Percentiles rank a stretch among this genome's conserved stretches.
phyloP scores from a whole-genome alignment of 73 alveolate genomes.

The Symbiodinium natans region DNA sequence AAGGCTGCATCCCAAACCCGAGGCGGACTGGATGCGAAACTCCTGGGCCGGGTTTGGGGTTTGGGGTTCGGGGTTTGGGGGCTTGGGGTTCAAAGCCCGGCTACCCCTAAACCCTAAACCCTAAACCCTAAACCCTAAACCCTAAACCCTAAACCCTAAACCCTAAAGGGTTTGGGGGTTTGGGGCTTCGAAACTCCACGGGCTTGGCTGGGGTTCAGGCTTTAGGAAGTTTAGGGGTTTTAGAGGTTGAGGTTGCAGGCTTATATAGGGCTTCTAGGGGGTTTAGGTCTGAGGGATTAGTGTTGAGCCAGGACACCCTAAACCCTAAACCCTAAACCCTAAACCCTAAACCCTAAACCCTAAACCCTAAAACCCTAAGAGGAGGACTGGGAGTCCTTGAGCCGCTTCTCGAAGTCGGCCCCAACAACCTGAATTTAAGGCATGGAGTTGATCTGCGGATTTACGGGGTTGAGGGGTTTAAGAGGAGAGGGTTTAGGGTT shows the following conservation, averaged over 20 bases:
- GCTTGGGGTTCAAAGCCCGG: no score
- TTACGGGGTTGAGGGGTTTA: no score
- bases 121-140: no score
- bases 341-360: background rate
- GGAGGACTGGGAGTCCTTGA: background rate
- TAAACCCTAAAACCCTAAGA: no score
- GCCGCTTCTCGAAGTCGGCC: background rate
- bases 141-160: no score
- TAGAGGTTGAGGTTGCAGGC: background rate
- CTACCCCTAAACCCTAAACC: no score
- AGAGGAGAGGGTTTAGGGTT: no score
- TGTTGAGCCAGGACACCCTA: no score
- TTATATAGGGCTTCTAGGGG: no score
- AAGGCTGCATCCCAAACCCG: conserved; percentile 48
- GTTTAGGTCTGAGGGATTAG: no score
- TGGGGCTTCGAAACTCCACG: background rate
- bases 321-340: no score
- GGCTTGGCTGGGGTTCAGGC: background rate
- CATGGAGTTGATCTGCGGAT: background rate
- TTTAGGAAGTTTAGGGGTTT: background rate
- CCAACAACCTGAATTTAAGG: background rate
- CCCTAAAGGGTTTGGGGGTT: background rate
- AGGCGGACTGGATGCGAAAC: conserved; percentile 55
- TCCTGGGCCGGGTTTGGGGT: conserved; percentile 15
- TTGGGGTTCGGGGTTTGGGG: no score